Evolutionary conservation across 2,329 filamentous ascomycete genomes (phyloP).

Genomic region (Thelonectria discophora): DNA sequence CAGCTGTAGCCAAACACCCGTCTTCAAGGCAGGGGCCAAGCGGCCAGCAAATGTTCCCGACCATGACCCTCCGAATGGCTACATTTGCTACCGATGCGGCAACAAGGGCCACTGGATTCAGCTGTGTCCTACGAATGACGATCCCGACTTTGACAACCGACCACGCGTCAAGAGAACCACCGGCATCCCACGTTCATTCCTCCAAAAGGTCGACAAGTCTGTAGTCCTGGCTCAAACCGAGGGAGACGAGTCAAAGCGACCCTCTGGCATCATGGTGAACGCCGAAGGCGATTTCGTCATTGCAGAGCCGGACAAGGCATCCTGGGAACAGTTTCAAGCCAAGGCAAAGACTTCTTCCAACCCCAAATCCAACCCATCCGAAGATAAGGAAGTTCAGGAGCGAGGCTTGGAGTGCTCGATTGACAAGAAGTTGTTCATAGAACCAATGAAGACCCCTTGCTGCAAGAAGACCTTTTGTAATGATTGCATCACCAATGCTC

Average conservation of each 20-base stretch:
- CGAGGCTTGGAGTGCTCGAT: constrained; percentile 91
- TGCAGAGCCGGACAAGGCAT: constrained; percentile 91
- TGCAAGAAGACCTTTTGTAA: constrained; percentile 99
- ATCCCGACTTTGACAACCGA: constrained; percentile 93
- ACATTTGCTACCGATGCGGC: constrained; percentile 95
- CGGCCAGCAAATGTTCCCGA: constrained; percentile 82
- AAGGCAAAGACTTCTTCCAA: constrained; percentile 89
- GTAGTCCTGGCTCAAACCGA: constrained; percentile 77
- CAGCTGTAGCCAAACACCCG: constrained; percentile 64
- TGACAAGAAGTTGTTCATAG: constrained; percentile 98
- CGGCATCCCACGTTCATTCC: constrained; percentile 92
- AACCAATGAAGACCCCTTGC: constrained; percentile 98
- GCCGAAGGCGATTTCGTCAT: constrained; percentile 97
- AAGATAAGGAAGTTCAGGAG: constrained; percentile 87
- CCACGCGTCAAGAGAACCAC: constrained; percentile 96
- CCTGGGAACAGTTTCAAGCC: constrained; percentile 97
- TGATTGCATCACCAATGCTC: constrained; percentile 98
- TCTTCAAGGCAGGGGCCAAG: constrained; percentile 70
- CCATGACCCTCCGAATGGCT: constrained; percentile 90
- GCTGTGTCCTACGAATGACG: constrained; percentile 96
- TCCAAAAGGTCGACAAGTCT: constrained; percentile 95
- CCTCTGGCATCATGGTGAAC: constrained; percentile 95
- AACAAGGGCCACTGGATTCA: constrained; percentile 99
- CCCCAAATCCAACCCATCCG: constrained; percentile 78
- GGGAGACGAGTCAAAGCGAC: constrained; percentile 83